Evolutionary conservation across 106 monocot genomes (phyloP), one percentile per base, ranked within the genome.

Genomic region (Alisma plantagoaquatica): DNA sequence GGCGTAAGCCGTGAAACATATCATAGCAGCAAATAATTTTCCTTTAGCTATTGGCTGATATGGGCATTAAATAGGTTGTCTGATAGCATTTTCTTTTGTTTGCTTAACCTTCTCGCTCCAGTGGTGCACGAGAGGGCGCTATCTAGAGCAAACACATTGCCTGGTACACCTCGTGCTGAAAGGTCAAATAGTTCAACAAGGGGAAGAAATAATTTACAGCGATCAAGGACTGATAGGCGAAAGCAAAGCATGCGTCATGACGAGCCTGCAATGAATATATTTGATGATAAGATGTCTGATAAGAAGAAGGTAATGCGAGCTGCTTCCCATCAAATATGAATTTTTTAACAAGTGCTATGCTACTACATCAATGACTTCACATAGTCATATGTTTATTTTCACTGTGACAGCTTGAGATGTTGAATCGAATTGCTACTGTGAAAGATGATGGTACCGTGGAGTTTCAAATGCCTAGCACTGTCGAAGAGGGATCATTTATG

Each of bases 361-460:
- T n/a, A n/a, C n/a, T n/a, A n/a, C n/a, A n/a, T n/a, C n/a, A n/a
- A n/a, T n/a, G n/a, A n/a, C n/a, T n/a, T n/a, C n/a, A n/a, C n/a
- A n/a, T n/a, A n/a, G n/a, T n/a, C n/a, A n/a, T n/a, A n/a, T n/a
- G n/a, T n/a, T n/a, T 43, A 25, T 51, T 1, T 51, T 22, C 7
- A 51, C 32, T 26, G 41, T 48, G 23, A 30, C 73, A 98, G 96
- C 69, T 89, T 29, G 84, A 79, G 74, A 76, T 98, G 84, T 33
- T 98, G 55, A 81, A 89, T 49, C 70, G 89, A n/a, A 82, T 98
- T 23, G 89, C 96, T 56, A 84, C 84, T 24, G 76, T 98, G 23
- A 89, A 79, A 66, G 64, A 79, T 71, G 84, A 96, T 62, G 96
- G 96, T 41, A 98, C 78, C 41, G 85, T 94, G 38, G 83, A 73